Evolutionary conservation across 2,329 filamentous ascomycete genomes (phyloP), one percentile per base, ranked within the genome.

Genomic region (Cytospora piceicola): DNA sequence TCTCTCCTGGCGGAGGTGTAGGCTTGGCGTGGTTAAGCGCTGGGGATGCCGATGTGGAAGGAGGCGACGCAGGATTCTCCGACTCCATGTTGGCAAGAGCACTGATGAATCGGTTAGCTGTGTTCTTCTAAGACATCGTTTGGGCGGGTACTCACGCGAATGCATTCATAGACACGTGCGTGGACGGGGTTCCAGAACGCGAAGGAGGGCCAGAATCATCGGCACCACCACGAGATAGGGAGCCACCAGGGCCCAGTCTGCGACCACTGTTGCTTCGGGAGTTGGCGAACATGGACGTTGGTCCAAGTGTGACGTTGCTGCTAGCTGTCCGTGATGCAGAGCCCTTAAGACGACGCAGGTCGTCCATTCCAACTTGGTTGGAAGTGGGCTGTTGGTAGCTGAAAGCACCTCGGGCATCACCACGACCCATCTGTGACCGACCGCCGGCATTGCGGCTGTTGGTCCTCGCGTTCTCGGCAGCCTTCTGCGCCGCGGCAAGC

Each of bases 241-340:
- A 85, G 72, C 90, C 87, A 73, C 90, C 90, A 70, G 91, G 91
- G 67, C 91, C 91, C 72, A 95, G 85, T 75, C 90, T 88, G 71
- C 93, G 89, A 70, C 93, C 92, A 75, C 94, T 97, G 82, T 93
- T 94, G 82, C 92, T 96, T 70, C 95, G 89, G n/a, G 90, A 92
- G 70, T 87, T 88, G 39, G 39, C 39, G 73, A 97, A 91, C 85
- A 96, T 91, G 68, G 92, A 94, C 61, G 90, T 90, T 15, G 95
- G 94, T 34, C 93, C 94, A 70, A 98, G 79, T 72, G 85, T 81
- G 74, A 88, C 77, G 79, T 87, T 83, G 78, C 88, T 79, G 83
- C 87, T 84, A 76, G 89, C 75, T 68, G 85, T 76, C 73, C 86
- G 81, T 81, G 83, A 85, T 58, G 83, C 80, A 36, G 81, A 82